Base-by-base conservation (phyloP, 2,329 filamentous ascomycete species). In the Stagonosporopsis rhizophila region DNA sequence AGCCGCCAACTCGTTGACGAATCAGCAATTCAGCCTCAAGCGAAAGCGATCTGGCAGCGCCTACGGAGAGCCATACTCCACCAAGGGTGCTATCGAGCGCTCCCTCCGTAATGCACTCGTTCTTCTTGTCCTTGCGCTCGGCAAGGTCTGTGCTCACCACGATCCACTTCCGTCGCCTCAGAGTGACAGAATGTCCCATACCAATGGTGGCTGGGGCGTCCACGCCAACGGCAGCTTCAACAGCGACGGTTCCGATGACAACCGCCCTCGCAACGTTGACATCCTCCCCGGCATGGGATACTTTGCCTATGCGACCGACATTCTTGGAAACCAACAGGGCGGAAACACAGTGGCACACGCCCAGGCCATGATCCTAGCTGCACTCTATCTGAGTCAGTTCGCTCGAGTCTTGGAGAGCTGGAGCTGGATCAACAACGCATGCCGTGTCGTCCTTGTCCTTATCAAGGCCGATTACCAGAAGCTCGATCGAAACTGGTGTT, bases 251-350 rank as follows among this genome's bases (percentile, higher is more conserved):
- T 64, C 63, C 2, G 58, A 65, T 6, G 69, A 70, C 6, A 62
- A 44, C 28, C 66, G 68, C 2, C 74, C 63, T 49, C 82, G 84
- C 65, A 96, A 96, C 70, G 82, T 95, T 46, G 92, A 98, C 67
- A 84, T 90, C 6, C 90, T 97, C 58, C 94, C 95, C 0, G 95
- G 95, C 0, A 80, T 98, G 55, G 89, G 92, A 27, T 97, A 97
- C 72, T 97, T 93, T 73, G 90, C 90, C 1, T 88, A 90, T 59
- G 94, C 92, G 2, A 89, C 89, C 1, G 89, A 95, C 59, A 96
- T 98, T 34, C 79, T 98, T 15, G 92, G 92, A 5, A 89, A 89
- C 56, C 87, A 95, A 46, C 83, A 87, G 32, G 93, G 90, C 12
- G 89, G 89, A 0, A 90, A 89, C 59, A 90, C 90, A 39, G 81